phyloP scores from a whole-genome alignment of 352 stramenopile genomes.

The Globisporangium paroecandrum region DNA sequence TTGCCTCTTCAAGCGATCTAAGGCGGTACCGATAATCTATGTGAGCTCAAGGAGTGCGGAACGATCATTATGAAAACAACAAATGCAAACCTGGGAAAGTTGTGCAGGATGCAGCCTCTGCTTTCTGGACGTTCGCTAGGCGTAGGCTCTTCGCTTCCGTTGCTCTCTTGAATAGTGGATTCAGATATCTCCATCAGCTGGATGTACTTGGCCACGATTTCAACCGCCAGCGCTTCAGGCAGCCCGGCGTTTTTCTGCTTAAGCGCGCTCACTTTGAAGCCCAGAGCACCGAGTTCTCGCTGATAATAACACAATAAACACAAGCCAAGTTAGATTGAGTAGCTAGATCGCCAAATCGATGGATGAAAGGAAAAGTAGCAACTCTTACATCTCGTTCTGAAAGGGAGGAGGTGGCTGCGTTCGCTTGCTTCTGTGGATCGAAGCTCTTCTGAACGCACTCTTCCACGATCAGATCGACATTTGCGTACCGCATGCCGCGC shows the following conservation, averaged over 20 bases:
- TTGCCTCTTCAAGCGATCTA: conserved; percentile 50
- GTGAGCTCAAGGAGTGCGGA: not conserved
- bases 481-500: conserved; percentile 30
- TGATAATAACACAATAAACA: conserved; percentile 14
- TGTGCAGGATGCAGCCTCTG: conserved; percentile 41
- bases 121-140: not conserved
- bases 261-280: conserved; percentile 32
- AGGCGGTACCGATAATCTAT: not conserved
- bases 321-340: not conserved
- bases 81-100: conserved; percentile 46
- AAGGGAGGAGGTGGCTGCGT: conserved; percentile 27
- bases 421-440: conserved; percentile 45
- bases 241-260: conserved; percentile 47
- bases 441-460: conserved; percentile 53
- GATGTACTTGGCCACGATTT: conserved; percentile 40
- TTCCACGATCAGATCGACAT: conserved; percentile 44
- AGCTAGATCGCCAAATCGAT: not conserved
- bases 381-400: conserved; percentile 43
- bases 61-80: not conserved
- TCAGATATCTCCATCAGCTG: conserved; percentile 16
- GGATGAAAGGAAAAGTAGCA: not conserved
- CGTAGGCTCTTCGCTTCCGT: not conserved
- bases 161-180: not conserved
- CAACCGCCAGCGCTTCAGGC: conserved; percentile 41
- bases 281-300: conserved; percentile 51